Evolutionary conservation across 345 rosid species (phyloP).

Genomic region (Populus davidiana): DNA sequence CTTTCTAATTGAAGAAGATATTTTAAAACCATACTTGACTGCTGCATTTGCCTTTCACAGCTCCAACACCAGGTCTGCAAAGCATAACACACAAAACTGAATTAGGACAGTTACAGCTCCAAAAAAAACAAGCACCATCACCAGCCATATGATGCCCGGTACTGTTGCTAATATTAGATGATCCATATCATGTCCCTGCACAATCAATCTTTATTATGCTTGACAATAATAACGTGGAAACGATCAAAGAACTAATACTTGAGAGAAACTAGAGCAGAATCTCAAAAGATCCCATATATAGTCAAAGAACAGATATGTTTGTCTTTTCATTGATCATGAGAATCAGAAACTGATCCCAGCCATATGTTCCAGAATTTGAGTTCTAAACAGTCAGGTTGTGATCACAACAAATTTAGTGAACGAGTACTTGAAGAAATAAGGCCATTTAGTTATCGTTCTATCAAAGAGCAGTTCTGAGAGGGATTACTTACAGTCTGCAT

Average conservation of each 20-base stretch:
- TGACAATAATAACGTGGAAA: background rate
- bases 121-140: background rate
- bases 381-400: background rate
- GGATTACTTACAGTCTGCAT: constrained; percentile 70
- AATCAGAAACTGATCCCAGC: background rate
- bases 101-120: constrained; percentile 3
- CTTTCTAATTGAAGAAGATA: constrained; percentile 5
- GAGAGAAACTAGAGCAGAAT: background rate
- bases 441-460: background rate
- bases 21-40: constrained; percentile 1
- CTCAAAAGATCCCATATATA: background rate
- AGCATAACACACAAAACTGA: constrained; percentile 14
- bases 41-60: constrained; percentile 42
- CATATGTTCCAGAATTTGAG: background rate
- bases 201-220: background rate
- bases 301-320: background rate
- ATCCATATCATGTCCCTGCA: background rate
- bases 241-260: background rate
- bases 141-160: background rate
- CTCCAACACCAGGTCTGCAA: constrained; percentile 72
- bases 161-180: background rate
- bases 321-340: background rate
- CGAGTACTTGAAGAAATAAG: background rate
- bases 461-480: background rate
- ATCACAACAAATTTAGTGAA: background rate